Evolutionary conservation across 768 basidiomycete species (phyloP).

Genomic region (Tylopilus rubrobrunneus): DNA sequence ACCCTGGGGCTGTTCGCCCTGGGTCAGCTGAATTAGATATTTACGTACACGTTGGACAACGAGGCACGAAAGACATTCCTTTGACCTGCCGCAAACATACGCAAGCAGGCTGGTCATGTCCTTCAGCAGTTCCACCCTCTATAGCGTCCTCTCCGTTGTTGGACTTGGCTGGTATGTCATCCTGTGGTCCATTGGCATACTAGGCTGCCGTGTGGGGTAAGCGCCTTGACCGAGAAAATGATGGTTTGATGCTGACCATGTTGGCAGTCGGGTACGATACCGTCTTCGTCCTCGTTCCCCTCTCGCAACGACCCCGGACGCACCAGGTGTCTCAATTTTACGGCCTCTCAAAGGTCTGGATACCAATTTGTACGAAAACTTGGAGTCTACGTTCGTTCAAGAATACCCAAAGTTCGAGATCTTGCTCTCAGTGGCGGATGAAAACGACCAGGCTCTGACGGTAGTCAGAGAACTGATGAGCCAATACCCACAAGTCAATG

Average conservation of each 20-base stretch:
- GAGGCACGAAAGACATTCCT: too few species aligned
- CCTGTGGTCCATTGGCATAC: constrained; percentile 60
- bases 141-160: constrained; percentile 29
- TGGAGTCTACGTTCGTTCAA: constrained; percentile 89
- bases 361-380: constrained; percentile 91
- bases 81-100: neutral
- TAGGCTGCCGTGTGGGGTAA: constrained; percentile 72
- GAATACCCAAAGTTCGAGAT: constrained; percentile 93
- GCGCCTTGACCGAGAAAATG: constrained; percentile 24
- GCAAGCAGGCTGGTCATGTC: constrained; percentile 10
- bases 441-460: constrained; percentile 81
- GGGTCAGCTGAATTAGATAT: constrained; percentile 30
- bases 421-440: constrained; percentile 86
- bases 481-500: constrained; percentile 74
- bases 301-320: constrained; percentile 45
- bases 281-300: constrained; percentile 62
- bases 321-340: constrained; percentile 90
- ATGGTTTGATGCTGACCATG: neutral
- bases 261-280: constrained; percentile 69
- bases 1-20: constrained; percentile 58
- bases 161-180: constrained; percentile 58
- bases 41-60: constrained; percentile 13
- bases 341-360: constrained; percentile 95
- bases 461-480: constrained; percentile 74
- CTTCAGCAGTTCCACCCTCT: constrained; percentile 5